Percentiles rank a stretch among this genome's conserved stretches.
These are phyloP conservation scores for Rhodotorula sp. DNA, from an alignment of 1,284 basidiomycete species.

Conservation along the genomic window DNA sequence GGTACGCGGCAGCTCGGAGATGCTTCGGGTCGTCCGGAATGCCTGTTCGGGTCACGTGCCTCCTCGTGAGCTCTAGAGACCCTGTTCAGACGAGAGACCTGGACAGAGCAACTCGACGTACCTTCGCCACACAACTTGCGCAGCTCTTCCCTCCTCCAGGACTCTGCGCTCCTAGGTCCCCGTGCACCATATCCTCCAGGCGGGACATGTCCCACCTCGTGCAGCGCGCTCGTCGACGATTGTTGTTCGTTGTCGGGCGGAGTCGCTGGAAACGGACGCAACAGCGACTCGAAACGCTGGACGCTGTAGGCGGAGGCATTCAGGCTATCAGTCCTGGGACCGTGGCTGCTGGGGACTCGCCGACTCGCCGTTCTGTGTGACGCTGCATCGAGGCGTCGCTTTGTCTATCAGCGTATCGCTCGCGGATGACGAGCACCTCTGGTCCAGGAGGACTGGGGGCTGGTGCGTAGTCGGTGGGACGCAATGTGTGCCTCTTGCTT, in stretches of 20 bases:
- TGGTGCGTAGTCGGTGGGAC: too few species aligned
- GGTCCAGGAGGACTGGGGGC: too few species aligned
- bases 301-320: conserved; percentile 3
- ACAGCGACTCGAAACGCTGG: conserved; percentile 19
- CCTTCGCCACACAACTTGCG: conserved; percentile 7
- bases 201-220: background rate
- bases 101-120: background rate
- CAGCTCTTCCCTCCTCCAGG: conserved; percentile 13
- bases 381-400: background rate
- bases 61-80: background rate
- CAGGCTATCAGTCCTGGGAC: too few species aligned
- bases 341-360: background rate
- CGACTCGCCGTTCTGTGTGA: background rate
- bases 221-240: background rate
- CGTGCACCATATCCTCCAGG: background rate
- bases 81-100: background rate
- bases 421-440: too few species aligned
- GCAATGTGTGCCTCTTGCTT: too few species aligned
- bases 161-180: background rate
- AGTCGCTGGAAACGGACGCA: background rate
- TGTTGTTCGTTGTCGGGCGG: background rate
- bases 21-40: conserved; percentile 29
- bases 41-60: conserved; percentile 8
- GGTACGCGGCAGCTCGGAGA: conserved; percentile 15
- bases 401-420: too few species aligned